phyloP scores from a whole-genome alignment of 192 early-diverging fungal species.

The Coemansia biformis region DNA sequence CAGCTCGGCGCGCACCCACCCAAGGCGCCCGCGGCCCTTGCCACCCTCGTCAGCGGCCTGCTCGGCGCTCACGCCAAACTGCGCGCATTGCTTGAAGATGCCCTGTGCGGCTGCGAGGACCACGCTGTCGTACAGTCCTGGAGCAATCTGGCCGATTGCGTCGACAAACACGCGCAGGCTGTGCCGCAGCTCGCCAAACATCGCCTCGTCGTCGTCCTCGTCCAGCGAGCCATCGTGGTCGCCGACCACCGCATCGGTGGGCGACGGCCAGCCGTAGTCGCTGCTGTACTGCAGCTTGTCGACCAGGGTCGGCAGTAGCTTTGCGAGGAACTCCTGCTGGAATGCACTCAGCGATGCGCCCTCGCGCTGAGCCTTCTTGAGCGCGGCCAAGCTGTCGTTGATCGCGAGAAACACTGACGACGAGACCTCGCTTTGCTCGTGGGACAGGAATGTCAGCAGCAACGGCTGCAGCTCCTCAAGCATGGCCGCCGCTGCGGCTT shows the following conservation, averaged over 20 bases:
- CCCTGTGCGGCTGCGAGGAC: constrained; percentile 30
- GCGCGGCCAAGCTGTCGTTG: constrained; percentile 60
- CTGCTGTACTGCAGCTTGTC: constrained; percentile 89
- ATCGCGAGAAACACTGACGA: constrained; percentile 73
- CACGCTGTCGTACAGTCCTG: constrained; percentile 34
- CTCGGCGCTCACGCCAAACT: constrained; percentile 44
- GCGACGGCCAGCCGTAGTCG: constrained; percentile 62
- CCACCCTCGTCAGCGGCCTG: constrained; percentile 26
- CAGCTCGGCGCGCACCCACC: constrained; percentile 49
- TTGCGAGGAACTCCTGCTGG: constrained; percentile 30
- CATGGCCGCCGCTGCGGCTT: constrained; percentile 54
- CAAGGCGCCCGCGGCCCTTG: constrained; percentile 32
- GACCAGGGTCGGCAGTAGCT: constrained; percentile 56
- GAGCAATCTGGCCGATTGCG: constrained; percentile 63
- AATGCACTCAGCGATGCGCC: constrained; percentile 14
- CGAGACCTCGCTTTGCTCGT: constrained; percentile 80
- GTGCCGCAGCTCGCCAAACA: constrained; percentile 49
- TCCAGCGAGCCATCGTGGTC: constrained; percentile 65
- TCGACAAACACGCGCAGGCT: constrained; percentile 68
- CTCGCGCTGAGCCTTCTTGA: constrained; percentile 54
- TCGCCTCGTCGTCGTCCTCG: constrained; percentile 62
- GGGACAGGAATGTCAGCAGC: constrained; percentile 70
- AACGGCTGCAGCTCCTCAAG: constrained; percentile 73
- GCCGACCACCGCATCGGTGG: constrained; percentile 16
- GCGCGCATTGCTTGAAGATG: constrained; percentile 47